phyloP scores from a whole-genome alignment of 129 eudicot genomes.

The Flaveria trinervia region DNA sequence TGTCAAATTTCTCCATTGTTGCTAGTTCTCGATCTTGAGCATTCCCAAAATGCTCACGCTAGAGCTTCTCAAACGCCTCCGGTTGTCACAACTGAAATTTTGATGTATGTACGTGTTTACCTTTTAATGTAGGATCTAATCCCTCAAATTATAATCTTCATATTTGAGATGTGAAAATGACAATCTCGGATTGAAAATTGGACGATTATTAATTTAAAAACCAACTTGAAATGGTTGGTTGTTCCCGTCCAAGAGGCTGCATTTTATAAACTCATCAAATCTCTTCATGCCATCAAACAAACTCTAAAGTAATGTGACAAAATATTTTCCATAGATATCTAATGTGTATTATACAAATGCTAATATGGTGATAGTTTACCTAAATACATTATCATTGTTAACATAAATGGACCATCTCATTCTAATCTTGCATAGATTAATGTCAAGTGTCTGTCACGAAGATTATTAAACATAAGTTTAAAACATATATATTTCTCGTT shows the following conservation, averaged over 20 bases:
- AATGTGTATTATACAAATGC: not conserved
- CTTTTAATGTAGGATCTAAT: not conserved
- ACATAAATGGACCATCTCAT: not conserved
- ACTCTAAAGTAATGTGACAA: not conserved
- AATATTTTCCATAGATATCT: not conserved
- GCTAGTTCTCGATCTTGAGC: not conserved
- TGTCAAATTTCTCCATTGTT: not conserved
- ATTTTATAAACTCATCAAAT: slow-evolving; percentile 12
- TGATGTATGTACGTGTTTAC: too few relatives aligned
- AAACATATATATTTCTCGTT: not conserved
- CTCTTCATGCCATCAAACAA: slow-evolving; percentile 5
- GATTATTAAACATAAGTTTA: not conserved
- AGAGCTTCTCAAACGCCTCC: not conserved
- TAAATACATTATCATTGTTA: not conserved
- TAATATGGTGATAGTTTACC: slow-evolving; percentile 4
- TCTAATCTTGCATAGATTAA: not conserved
- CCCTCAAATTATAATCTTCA: not conserved
- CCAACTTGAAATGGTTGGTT: slow-evolving; percentile 9
- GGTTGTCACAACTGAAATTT: not conserved
- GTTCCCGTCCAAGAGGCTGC: not conserved
- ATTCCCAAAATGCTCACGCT: not conserved
- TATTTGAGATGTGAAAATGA: not conserved
- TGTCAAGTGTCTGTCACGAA: not conserved
- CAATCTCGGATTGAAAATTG: not conserved
- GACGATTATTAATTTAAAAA: not conserved